These are phyloP conservation scores for Talaromyces adpressus DNA, from an alignment of 495 filamentous ascomycete genomes.

Conservation along the genomic window DNA sequence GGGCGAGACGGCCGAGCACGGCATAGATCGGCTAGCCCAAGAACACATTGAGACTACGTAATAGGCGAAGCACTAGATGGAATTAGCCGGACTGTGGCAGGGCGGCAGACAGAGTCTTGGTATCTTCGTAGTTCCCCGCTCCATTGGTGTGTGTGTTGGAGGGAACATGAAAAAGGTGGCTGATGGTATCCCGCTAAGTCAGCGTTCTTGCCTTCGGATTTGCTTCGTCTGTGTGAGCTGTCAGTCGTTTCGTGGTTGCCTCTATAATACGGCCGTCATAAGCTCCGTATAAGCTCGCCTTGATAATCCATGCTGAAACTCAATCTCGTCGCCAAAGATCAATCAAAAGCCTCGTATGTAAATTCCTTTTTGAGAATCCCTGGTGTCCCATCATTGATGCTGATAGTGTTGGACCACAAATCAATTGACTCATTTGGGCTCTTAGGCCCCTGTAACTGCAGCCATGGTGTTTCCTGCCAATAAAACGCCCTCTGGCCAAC, in stretches of 20 bases:
- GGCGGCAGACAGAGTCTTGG: neutral
- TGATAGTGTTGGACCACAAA: neutral
- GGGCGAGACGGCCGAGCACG: neutral
- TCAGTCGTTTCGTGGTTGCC: neutral
- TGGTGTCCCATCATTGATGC: neutral
- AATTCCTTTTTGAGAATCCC: neutral
- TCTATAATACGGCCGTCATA: neutral
- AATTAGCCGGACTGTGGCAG: neutral
- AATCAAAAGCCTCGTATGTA: neutral
- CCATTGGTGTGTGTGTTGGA: neutral
- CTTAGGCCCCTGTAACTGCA: conserved; percentile 17
- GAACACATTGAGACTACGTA: neutral
- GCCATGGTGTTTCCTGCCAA: conserved; percentile 39
- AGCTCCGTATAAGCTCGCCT: neutral
- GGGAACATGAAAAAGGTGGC: neutral
- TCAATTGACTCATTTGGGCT: neutral
- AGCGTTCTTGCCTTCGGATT: neutral
- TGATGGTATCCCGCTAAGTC: neutral
- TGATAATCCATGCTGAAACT: neutral
- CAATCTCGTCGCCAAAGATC: neutral
- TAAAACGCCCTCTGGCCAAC: conserved; percentile 33
- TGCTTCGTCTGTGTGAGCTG: neutral
- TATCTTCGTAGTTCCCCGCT: neutral
- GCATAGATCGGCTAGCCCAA: neutral
- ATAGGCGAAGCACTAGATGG: neutral